Conservation (phyloP, 2,329 filamentous ascomycete species). For the Xylaria sp. region DNA sequence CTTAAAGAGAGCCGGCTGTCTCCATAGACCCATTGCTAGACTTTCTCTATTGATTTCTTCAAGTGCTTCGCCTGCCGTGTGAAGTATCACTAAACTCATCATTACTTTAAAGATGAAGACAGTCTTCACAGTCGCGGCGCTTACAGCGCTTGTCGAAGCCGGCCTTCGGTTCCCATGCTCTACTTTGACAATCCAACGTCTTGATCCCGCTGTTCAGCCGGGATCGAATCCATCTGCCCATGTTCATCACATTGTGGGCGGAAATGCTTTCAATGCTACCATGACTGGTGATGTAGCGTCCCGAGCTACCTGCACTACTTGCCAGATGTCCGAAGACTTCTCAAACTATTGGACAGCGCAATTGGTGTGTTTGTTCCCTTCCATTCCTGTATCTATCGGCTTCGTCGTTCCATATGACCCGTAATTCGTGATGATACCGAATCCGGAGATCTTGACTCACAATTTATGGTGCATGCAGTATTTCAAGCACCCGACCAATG, state of each 20-base stretch:
- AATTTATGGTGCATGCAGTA: slow-evolving; percentile 1
- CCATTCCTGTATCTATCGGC: not conserved
- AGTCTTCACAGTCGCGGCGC: slow-evolving; percentile 4
- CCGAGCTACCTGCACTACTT: slow-evolving; percentile 43
- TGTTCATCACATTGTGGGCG: slow-evolving; percentile 39
- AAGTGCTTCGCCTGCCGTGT: not conserved
- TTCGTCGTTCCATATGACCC: not conserved
- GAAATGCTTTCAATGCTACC: slow-evolving; percentile 38
- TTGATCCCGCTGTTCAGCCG: slow-evolving; percentile 38
- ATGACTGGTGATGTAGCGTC: slow-evolving; percentile 34
- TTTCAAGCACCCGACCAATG: slow-evolving; percentile 46
- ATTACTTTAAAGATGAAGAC: slow-evolving; percentile 31
- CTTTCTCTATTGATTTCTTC: not conserved
- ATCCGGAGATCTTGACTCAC: not conserved
- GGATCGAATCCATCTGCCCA: slow-evolving; percentile 34
- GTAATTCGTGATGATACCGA: not conserved
- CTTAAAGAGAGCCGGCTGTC: slow-evolving; percentile 4
- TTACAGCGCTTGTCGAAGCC: slow-evolving; percentile 27
- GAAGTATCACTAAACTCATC: not conserved
- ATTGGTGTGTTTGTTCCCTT: not conserved
- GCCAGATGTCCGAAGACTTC: slow-evolving; percentile 44
- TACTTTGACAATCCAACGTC: slow-evolving; percentile 34
- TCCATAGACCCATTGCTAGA: not conserved
- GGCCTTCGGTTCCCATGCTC: slow-evolving; percentile 40
- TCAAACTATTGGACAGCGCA: slow-evolving; percentile 42